phyloP scores from a whole-genome alignment of 768 basidiomycete genomes.

The Russula vinacea region DNA sequence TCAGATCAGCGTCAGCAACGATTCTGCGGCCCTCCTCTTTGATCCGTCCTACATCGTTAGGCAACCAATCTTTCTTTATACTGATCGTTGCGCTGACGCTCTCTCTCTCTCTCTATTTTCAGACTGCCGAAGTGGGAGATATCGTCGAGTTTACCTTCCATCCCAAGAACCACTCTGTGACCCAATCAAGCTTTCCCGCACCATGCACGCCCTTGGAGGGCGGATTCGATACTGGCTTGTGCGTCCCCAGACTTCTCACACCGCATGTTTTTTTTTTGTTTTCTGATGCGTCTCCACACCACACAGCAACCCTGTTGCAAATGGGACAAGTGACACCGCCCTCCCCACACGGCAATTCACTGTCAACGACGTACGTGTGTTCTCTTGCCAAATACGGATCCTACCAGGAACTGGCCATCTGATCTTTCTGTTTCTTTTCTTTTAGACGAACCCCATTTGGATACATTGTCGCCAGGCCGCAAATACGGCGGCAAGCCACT shows the following conservation, averaged over 20 bases:
- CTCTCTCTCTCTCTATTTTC: not conserved
- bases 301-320: slow-evolving; percentile 32
- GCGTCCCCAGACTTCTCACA: slow-evolving; percentile 3
- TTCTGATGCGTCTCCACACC: not conserved
- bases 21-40: too few species aligned
- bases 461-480: slow-evolving; percentile 31
- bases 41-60: too few species aligned
- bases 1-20: too few species aligned
- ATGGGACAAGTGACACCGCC: slow-evolving; percentile 6
- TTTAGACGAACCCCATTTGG: slow-evolving; percentile 32
- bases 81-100: not conserved
- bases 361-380: slow-evolving; percentile 31
- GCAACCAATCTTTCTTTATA: not conserved
- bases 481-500: slow-evolving; percentile 25
- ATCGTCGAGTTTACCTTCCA: slow-evolving; percentile 33
- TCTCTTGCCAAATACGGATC: not conserved
- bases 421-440: not conserved
- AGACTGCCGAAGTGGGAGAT: slow-evolving; percentile 31
- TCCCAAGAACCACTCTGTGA: slow-evolving; percentile 35
- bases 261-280: not conserved
- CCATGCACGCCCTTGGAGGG: slow-evolving; percentile 1
- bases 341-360: slow-evolving; percentile 28
- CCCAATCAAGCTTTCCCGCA: slow-evolving; percentile 26
- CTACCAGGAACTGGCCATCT: too few species aligned
- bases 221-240: slow-evolving; percentile 37